These are phyloP conservation scores for Micromonas pusilla DNA, from an alignment of 139 green algal genomes.

Conservation along the genomic window DNA sequence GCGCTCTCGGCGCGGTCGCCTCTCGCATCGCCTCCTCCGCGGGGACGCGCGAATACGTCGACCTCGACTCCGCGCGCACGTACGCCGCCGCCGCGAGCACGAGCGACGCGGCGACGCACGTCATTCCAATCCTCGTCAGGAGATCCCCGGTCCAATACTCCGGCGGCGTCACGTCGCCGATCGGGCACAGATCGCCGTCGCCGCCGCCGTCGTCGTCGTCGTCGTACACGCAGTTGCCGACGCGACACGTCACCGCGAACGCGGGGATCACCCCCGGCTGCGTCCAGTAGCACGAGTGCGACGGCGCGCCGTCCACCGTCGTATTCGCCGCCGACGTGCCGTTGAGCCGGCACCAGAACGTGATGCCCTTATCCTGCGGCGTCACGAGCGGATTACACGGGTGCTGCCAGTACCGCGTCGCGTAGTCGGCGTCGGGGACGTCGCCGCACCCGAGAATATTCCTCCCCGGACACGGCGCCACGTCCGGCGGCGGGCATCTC, in stretches of 20 bases:
- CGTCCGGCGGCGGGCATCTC: constrained; percentile 6
- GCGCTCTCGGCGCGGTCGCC: neutral
- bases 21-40: neutral
- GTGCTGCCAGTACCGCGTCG: constrained; percentile 24
- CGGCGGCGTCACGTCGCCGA: neutral
- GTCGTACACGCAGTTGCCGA: constrained; percentile 18
- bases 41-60: neutral
- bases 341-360: constrained; percentile 16
- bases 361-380: constrained; percentile 5
- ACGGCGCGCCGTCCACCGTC: neutral
- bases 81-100: neutral
- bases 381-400: constrained; percentile 25
- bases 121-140: neutral
- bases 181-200: neutral
- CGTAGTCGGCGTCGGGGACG: neutral
- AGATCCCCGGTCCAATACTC: constrained; percentile 17
- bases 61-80: neutral
- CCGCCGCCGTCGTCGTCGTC: neutral
- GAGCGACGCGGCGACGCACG: neutral
- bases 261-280: constrained; percentile 17
- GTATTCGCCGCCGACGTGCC: neutral
- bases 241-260: constrained; percentile 10
- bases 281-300: constrained; percentile 21
- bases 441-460: neutral
- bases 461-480: constrained; percentile 5